Conservation (phyloP, 2,329 filamentous ascomycete genomes). For the Penicillium sp. region DNA sequence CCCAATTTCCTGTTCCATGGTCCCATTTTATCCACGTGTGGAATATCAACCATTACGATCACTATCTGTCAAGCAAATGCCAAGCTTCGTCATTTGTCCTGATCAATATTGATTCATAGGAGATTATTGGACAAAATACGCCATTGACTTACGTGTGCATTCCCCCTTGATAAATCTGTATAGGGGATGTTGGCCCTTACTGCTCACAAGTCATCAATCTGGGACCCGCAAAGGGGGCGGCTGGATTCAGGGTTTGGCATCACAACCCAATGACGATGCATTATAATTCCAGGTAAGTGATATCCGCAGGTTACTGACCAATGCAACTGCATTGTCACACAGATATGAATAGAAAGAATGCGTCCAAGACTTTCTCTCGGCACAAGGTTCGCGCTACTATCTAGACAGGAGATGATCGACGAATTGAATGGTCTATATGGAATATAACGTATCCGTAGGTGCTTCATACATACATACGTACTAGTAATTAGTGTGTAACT, state of each 20-base stretch:
- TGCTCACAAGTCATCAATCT: background rate
- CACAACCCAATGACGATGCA: constrained; percentile 5
- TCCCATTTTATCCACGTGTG: background rate
- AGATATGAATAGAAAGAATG: constrained; percentile 19
- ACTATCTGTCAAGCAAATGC: constrained; percentile 15
- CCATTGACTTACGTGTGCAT: constrained; percentile 12
- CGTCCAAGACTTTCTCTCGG: background rate
- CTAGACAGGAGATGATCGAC: constrained; percentile 21
- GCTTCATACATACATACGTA: background rate
- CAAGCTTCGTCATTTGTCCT: constrained; percentile 12
- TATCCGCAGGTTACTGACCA: background rate
- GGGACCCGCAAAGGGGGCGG: constrained; percentile 3
- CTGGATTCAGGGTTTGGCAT: background rate
- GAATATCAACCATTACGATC: background rate
- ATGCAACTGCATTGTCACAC: constrained; percentile 12
- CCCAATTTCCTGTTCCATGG: background rate
- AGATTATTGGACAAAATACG: background rate
- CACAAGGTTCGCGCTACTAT: constrained; percentile 17
- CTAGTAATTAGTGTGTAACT: background rate
- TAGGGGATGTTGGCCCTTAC: constrained; percentile 12
- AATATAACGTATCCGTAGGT: background rate
- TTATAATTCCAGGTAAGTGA: background rate
- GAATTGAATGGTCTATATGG: constrained; percentile 14
- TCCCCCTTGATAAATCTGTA: constrained; percentile 8
- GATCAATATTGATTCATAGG: constrained; percentile 3